Evolutionary conservation across 371 early-diverging fungal species (phyloP).

Genomic region (Lichtheimia ramosa): DNA sequence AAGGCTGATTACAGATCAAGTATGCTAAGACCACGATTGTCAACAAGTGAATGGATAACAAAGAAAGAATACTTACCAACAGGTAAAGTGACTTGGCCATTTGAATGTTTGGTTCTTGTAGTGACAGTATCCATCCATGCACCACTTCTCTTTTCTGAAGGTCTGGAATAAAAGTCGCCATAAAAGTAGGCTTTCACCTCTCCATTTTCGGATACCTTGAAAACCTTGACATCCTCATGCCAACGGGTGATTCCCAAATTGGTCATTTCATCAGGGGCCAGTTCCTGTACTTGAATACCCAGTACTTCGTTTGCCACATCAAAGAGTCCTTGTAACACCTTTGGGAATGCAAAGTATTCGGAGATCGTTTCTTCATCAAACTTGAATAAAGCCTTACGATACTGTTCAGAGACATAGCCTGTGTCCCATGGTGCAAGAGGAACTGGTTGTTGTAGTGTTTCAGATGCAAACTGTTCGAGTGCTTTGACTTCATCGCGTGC

Average conservation of each 20-base stretch:
- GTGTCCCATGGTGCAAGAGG: conserved; percentile 66
- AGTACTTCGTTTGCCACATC: conserved; percentile 57
- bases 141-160: conserved; percentile 67
- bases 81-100: conserved; percentile 52
- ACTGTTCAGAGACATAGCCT: conserved; percentile 57
- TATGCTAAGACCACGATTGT: conserved; percentile 40
- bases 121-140: conserved; percentile 79
- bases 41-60: neutral
- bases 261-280: conserved; percentile 34
- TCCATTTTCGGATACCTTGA: conserved; percentile 56
- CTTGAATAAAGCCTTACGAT: conserved; percentile 56
- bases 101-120: conserved; percentile 49
- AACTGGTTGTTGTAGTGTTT: conserved; percentile 30
- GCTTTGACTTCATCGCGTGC: conserved; percentile 51
- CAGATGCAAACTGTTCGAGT: conserved; percentile 50
- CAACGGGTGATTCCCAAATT: conserved; percentile 48
- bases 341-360: conserved; percentile 62
- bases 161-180: conserved; percentile 67
- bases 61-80: conserved; percentile 29
- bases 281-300: conserved; percentile 57
- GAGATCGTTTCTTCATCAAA: conserved; percentile 69
- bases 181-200: conserved; percentile 64
- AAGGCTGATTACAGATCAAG: conserved; percentile 66
- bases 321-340: conserved; percentile 61
- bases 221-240: conserved; percentile 69